phyloP scores from a whole-genome alignment of 192 early-diverging fungal species.

The Chytriomyces hyalinus region DNA sequence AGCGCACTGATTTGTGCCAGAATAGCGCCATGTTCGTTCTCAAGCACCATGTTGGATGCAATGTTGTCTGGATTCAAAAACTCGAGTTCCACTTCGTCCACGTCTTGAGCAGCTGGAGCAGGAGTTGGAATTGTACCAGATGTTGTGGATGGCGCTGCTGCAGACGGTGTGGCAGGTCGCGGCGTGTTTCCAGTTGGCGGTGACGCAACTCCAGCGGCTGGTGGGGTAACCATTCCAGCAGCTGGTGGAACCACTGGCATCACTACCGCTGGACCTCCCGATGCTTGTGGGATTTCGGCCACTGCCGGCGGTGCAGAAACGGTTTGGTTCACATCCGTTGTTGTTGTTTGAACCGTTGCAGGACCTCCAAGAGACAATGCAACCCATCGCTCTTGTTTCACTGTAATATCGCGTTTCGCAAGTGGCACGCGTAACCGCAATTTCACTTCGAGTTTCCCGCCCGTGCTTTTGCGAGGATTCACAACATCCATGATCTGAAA shows the following conservation, averaged over 20 bases:
- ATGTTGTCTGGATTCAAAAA: constrained; percentile 65
- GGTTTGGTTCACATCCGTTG: background rate
- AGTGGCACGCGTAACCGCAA: constrained; percentile 71
- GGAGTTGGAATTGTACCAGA: too few relatives aligned
- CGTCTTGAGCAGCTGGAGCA: constrained; percentile 1
- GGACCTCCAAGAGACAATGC: constrained; percentile 55
- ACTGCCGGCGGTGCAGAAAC: background rate
- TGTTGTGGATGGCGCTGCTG: background rate
- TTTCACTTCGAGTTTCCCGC: constrained; percentile 70
- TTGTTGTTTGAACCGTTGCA: background rate
- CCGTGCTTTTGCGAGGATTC: constrained; percentile 63
- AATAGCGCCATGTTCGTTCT: constrained; percentile 63
- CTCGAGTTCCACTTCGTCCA: constrained; percentile 34
- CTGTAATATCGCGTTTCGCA: constrained; percentile 58
- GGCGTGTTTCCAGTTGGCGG: background rate
- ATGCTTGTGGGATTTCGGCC: constrained; percentile 14
- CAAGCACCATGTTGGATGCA: constrained; percentile 76
- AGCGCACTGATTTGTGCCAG: constrained; percentile 53
- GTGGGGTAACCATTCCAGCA: background rate
- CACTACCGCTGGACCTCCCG: background rate
- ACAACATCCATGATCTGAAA: constrained; percentile 63
- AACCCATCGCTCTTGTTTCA: constrained; percentile 70
- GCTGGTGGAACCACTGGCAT: background rate
- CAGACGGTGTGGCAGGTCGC: constrained; percentile 5
- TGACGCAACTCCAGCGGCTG: background rate